Evolutionary conservation across 2,329 filamentous ascomycete species (phyloP).

Genomic region (Achaetomium macrosporum): DNA sequence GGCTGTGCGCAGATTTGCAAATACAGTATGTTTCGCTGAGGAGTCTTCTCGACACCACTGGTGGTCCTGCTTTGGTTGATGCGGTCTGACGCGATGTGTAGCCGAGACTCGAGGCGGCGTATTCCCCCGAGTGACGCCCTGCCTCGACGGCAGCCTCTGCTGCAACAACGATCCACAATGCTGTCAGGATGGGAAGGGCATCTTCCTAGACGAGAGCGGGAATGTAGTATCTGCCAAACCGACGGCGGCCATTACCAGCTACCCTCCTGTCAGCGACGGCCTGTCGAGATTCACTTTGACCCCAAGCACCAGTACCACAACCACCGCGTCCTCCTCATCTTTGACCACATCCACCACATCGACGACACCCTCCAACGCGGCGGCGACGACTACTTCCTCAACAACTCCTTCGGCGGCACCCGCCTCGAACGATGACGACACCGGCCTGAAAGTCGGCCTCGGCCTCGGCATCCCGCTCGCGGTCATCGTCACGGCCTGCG

Average conservation of each 20-base stretch:
- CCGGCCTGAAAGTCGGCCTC: conserved; percentile 15
- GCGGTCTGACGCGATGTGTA: too few species aligned
- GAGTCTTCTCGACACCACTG: too few species aligned
- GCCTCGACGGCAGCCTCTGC: conserved; percentile 4
- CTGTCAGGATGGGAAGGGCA: background rate
- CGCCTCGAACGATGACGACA: too few species aligned
- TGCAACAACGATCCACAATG: background rate
- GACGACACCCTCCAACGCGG: background rate
- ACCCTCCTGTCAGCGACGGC: conserved; percentile 5
- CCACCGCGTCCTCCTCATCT: too few species aligned
- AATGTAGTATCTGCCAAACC: background rate
- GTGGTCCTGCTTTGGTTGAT: background rate
- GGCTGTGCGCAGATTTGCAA: conserved; percentile 17
- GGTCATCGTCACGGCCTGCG: background rate
- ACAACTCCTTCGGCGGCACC: background rate
- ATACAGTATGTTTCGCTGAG: conserved; percentile 10
- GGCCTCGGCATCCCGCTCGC: conserved; percentile 14
- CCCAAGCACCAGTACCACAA: too few species aligned
- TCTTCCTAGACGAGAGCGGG: conserved; percentile 3
- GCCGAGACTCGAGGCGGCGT: conserved; percentile 2
- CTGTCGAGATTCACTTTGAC: conserved; percentile 1
- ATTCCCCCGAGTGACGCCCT: conserved; percentile 14
- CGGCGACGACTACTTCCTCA: background rate
- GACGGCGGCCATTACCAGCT: conserved; percentile 12
- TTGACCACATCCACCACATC: too few species aligned